These are phyloP conservation scores for Pyrenophora graminea DNA, from an alignment of 2,329 filamentous ascomycete genomes.

Conservation along the genomic window DNA sequence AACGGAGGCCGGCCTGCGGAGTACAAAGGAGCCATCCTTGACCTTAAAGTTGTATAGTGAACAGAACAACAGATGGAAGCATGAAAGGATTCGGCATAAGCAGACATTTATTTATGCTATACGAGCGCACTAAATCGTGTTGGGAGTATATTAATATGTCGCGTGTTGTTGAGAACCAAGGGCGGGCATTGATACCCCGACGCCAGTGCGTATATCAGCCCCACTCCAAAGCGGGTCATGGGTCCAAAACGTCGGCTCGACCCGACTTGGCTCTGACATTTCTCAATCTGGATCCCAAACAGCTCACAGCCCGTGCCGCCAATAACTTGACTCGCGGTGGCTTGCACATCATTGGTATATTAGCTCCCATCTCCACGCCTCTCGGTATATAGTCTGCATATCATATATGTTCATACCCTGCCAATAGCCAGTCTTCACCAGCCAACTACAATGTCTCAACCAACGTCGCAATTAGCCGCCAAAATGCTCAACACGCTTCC, in stretches of 20 bases:
- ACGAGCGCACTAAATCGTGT: not conserved
- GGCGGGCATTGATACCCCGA: not conserved
- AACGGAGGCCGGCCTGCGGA: too few relatives aligned
- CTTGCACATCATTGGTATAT: slow-evolving; percentile 5
- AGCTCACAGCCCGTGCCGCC: not conserved
- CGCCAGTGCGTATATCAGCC: not conserved
- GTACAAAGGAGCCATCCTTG: too few relatives aligned
- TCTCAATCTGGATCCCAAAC: not conserved
- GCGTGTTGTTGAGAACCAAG: not conserved
- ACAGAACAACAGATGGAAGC: too few relatives aligned
- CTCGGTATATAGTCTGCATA: slow-evolving; percentile 2
- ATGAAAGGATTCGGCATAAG: too few relatives aligned
- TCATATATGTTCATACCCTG: slow-evolving; percentile 9
- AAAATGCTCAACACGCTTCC: slow-evolving; percentile 31
- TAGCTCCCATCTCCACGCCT: slow-evolving; percentile 8
- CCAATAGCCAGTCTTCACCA: slow-evolving; percentile 5
- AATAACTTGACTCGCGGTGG: slow-evolving; percentile 1
- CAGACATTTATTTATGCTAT: too few relatives aligned
- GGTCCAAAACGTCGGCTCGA: slow-evolving; percentile 14
- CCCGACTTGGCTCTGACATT: slow-evolving; percentile 6
- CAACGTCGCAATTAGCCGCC: slow-evolving; percentile 6
- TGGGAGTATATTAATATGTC: not conserved
- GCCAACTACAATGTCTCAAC: not conserved
- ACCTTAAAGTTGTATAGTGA: too few relatives aligned
- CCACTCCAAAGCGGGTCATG: slow-evolving; percentile 7